These are phyloP conservation scores for Collybia sordida DNA, from an alignment of 768 basidiomycete genomes.

Conservation along the genomic window DNA sequence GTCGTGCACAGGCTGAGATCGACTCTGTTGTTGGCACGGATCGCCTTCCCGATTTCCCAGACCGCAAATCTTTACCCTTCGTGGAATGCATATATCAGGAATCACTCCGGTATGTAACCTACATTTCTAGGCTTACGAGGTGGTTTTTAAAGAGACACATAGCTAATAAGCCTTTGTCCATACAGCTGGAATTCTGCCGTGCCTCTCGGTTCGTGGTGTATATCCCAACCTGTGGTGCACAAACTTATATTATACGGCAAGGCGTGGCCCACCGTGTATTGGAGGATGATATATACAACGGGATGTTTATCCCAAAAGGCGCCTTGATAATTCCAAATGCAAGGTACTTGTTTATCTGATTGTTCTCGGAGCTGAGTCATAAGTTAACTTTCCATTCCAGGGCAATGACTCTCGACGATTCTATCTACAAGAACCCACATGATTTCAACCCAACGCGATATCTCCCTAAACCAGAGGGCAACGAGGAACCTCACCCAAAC, in stretches of 20 bases:
- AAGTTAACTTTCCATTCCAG: conserved; percentile 18
- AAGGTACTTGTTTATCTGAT: conserved; percentile 24
- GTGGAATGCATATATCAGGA: conserved; percentile 32
- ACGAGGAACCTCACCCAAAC: conserved; percentile 4
- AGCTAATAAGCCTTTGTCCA: not conserved
- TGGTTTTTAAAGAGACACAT: not conserved
- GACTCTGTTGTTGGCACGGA: conserved; percentile 32
- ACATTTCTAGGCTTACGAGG: not conserved
- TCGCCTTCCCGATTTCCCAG: conserved; percentile 33
- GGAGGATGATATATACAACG: conserved; percentile 32
- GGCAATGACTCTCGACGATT: conserved; percentile 37
- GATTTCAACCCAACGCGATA: conserved; percentile 44
- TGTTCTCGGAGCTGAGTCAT: not conserved
- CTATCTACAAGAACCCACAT: conserved; percentile 34
- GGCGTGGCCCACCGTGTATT: conserved; percentile 22
- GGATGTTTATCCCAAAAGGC: conserved; percentile 40
- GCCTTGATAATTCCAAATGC: conserved; percentile 37
- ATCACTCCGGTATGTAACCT: conserved; percentile 5
- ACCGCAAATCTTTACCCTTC: conserved; percentile 31
- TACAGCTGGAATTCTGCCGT: conserved; percentile 18
- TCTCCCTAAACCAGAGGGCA: conserved; percentile 15
- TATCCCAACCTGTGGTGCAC: too few species aligned
- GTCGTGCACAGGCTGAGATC: conserved; percentile 37
- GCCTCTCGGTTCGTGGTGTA: conserved; percentile 15
- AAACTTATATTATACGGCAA: conserved; percentile 10